A percentile compares a stretch with the other conserved stretches of the same genome.
These are phyloP conservation scores for Phoma sp. DNA, from an alignment of 2,329 filamentous ascomycete species.

Conservation along the genomic window DNA sequence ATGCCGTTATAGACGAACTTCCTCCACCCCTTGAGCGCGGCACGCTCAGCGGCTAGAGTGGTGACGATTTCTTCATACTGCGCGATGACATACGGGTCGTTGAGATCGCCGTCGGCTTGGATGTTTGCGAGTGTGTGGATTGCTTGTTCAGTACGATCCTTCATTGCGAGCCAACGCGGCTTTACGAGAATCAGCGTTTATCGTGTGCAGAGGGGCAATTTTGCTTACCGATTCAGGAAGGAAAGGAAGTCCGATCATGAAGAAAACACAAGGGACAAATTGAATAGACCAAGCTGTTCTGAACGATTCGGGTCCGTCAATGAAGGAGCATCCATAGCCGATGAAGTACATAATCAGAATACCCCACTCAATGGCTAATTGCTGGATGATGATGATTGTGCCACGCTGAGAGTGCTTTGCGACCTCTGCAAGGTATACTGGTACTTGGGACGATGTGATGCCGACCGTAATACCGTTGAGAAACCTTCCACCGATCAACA, in stretches of 20 bases:
- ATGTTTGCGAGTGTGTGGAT: constrained; percentile 53
- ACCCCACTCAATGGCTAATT: constrained; percentile 51
- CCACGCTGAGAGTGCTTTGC: constrained; percentile 52
- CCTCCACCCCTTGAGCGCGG: constrained; percentile 48
- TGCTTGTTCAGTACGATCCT: constrained; percentile 54
- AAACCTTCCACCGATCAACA: constrained; percentile 56
- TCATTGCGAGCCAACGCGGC: constrained; percentile 58
- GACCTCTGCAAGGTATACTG: constrained; percentile 55
- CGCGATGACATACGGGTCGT: constrained; percentile 56
- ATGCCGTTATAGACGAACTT: constrained; percentile 61
- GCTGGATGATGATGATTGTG: constrained; percentile 53
- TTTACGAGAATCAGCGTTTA: background rate
- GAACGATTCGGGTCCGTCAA: constrained; percentile 48
- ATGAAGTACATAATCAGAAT: constrained; percentile 55
- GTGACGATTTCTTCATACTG: constrained; percentile 57
- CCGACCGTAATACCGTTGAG: constrained; percentile 52
- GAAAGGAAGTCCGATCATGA: constrained; percentile 54
- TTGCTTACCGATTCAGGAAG: constrained; percentile 46
- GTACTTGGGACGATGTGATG: constrained; percentile 53
- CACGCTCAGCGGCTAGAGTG: constrained; percentile 50
- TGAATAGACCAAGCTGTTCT: constrained; percentile 56
- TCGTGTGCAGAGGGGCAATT: background rate
- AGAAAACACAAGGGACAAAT: constrained; percentile 52
- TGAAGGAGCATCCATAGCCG: constrained; percentile 54
- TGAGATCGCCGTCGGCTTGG: constrained; percentile 52